Evolutionary conservation across 2,329 filamentous ascomycete species (phyloP).

Genomic region (Ceratocystis harringtonii): DNA sequence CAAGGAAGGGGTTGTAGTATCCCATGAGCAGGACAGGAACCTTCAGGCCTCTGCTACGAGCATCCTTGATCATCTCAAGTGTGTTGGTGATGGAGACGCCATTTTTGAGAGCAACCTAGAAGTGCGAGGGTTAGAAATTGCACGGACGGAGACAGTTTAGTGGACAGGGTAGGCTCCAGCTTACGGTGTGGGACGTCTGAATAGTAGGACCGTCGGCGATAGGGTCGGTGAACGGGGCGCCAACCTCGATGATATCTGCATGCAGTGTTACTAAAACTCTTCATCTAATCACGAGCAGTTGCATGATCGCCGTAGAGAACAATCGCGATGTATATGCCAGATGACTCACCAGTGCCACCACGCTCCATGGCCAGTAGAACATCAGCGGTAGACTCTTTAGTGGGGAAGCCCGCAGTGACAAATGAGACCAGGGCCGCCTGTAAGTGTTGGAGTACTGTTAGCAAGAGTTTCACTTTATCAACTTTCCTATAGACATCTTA

Average conservation of each 20-base stretch:
- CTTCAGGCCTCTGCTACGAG: constrained; percentile 60
- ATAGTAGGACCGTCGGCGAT: constrained; percentile 97
- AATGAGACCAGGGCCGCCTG: constrained; percentile 84
- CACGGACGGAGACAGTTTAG: constrained; percentile 16
- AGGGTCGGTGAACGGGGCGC: constrained; percentile 91
- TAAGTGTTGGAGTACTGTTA: constrained; percentile 13
- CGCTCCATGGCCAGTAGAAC: constrained; percentile 81
- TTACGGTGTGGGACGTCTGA: constrained; percentile 73
- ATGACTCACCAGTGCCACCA: constrained; percentile 48
- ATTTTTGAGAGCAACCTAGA: constrained; percentile 59
- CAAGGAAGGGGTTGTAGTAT: constrained; percentile 93
- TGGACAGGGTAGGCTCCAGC: constrained; percentile 18
- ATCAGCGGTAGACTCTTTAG: constrained; percentile 63
- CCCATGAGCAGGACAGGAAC: constrained; percentile 90
- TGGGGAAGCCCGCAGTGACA: constrained; percentile 87
- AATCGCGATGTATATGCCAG: constrained; percentile 39
- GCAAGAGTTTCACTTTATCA: background rate
- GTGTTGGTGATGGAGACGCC: constrained; percentile 70
- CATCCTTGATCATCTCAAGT: constrained; percentile 69
- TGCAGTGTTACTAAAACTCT: background rate
- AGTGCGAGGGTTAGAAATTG: constrained; percentile 19
- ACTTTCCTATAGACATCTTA: background rate
- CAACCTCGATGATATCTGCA: constrained; percentile 78
- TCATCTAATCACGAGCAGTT: background rate
- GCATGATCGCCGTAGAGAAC: background rate